Evolutionary conservation across 805 yeast genomes (phyloP).

Genomic region (Saturnispora zaruensis): DNA sequence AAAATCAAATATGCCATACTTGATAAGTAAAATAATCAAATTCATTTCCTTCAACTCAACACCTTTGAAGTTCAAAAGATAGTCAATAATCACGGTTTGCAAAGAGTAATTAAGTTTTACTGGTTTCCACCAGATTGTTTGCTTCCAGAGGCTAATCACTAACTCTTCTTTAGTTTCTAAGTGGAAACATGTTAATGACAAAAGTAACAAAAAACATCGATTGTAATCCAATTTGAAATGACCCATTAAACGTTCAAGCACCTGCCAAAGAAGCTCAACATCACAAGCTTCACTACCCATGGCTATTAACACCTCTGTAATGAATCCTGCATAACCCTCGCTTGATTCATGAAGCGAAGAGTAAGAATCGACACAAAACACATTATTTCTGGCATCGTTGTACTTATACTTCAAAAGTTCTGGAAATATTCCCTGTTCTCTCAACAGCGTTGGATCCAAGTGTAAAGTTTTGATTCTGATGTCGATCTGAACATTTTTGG

Average conservation of each 20-base stretch:
- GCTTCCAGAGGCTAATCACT: constrained; percentile 40
- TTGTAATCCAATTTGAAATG: constrained; percentile 69
- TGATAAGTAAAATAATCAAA: constrained; percentile 48
- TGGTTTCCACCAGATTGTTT: constrained; percentile 54
- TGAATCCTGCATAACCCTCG: constrained; percentile 67
- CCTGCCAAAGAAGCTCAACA: constrained; percentile 35
- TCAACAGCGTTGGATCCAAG: constrained; percentile 22
- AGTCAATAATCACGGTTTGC: constrained; percentile 19
- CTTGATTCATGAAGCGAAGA: constrained; percentile 65
- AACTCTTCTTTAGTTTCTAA: constrained; percentile 39
- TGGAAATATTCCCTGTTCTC: constrained; percentile 22
- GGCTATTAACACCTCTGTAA: constrained; percentile 39
- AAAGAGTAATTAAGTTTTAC: constrained; percentile 14
- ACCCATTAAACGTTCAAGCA: constrained; percentile 54
- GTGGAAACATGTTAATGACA: constrained; percentile 43
- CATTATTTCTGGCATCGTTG: constrained; percentile 24
- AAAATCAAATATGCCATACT: constrained; percentile 57
- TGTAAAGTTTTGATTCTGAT: constrained; percentile 21
- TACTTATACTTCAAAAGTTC: constrained; percentile 24
- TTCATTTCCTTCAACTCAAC: constrained; percentile 17
- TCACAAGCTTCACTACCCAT: constrained; percentile 25
- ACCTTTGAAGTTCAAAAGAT: constrained; percentile 18
- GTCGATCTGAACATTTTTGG: constrained; percentile 23
- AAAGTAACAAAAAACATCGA: constrained; percentile 53
- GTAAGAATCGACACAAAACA: constrained; percentile 31